A percentile compares a stretch with the other conserved stretches of the same genome.
Evolutionary conservation across 306 rosid genomes (phyloP).

Genomic region (Cucumis sativus): Cucumber_9930_V3 NC_026657.2:9644001-9644500

Average conservation of each 20-base stretch:
- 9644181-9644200: neutral
- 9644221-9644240: neutral
- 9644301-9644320: neutral
- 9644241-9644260: neutral
- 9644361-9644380: neutral
- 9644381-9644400: neutral
- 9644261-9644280: neutral
- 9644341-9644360: neutral
- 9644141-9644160: neutral
- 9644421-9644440: neutral
- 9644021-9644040: conserved; percentile 59
- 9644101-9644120: neutral
- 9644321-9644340: no score
- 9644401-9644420: neutral
- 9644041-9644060: neutral
- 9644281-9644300: neutral
- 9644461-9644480: neutral
- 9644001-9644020: conserved; percentile 96
- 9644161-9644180: neutral
- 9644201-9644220: neutral
- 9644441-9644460: no score
- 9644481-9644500: neutral
- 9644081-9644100: neutral
- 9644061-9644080: neutral
- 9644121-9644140: neutral